Evolutionary conservation across 2,329 filamentous ascomycete species (phyloP).

Genomic region (Emergomyces orientalis): DNA sequence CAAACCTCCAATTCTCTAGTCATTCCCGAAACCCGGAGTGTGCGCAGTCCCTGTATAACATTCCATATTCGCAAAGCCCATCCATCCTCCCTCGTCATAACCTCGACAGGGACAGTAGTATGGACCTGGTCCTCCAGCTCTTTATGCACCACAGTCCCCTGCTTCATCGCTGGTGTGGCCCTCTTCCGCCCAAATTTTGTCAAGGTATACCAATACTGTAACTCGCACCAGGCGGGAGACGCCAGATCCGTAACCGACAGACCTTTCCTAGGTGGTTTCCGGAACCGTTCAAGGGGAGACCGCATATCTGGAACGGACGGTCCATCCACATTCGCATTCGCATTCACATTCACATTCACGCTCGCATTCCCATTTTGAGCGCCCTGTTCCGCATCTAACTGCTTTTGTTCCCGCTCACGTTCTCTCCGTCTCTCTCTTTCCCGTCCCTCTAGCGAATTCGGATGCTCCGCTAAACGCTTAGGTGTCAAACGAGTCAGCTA

Average conservation of each 20-base stretch:
- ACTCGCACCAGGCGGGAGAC: slow-evolving; percentile 87
- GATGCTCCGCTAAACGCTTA: slow-evolving; percentile 54
- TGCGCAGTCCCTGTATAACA: slow-evolving; percentile 72
- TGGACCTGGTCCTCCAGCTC: slow-evolving; percentile 79
- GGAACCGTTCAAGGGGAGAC: slow-evolving; percentile 67
- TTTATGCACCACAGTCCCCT: slow-evolving; percentile 70
- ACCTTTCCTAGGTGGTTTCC: slow-evolving; percentile 64
- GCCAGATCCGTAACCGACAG: slow-evolving; percentile 83
- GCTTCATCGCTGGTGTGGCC: slow-evolving; percentile 71
- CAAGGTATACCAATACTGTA: slow-evolving; percentile 85
- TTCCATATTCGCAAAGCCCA: slow-evolving; percentile 87
- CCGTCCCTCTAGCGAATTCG: slow-evolving; percentile 29
- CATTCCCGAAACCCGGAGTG: slow-evolving; percentile 58
- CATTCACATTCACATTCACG: slow-evolving; percentile 8
- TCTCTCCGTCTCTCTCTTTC: slow-evolving; percentile 27
- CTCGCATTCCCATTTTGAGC: slow-evolving; percentile 6
- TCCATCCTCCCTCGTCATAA: slow-evolving; percentile 66
- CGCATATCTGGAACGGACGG: slow-evolving; percentile 33
- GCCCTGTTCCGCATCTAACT: not conserved
- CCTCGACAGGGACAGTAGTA: slow-evolving; percentile 61
- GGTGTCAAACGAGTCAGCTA: slow-evolving; percentile 50
- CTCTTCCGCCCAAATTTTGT: slow-evolving; percentile 67
- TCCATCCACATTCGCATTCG: slow-evolving; percentile 12
- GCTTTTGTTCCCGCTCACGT: slow-evolving; percentile 21
- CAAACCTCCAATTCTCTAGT: slow-evolving; percentile 75